Percentiles rank a stretch among this genome's conserved stretches.
These are phyloP conservation scores for Lactifluus subvellereus DNA, from an alignment of 768 basidiomycete species.

Conservation along the genomic window DNA sequence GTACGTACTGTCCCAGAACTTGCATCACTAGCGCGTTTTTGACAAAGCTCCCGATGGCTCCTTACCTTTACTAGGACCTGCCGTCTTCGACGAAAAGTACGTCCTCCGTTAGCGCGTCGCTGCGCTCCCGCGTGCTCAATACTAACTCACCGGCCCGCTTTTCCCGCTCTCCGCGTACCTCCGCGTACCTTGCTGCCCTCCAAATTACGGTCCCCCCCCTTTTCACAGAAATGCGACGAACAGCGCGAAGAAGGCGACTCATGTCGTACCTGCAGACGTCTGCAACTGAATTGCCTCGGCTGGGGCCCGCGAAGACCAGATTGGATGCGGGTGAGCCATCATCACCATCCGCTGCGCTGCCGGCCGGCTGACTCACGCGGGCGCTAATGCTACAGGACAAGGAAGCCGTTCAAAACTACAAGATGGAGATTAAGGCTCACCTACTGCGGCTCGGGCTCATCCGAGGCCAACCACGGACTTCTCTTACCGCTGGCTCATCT, in stretches of 20 bases:
- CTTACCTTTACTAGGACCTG: slow-evolving; percentile 55
- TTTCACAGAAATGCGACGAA: slow-evolving; percentile 78
- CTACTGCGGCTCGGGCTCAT: slow-evolving; percentile 73
- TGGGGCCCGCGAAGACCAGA: slow-evolving; percentile 85
- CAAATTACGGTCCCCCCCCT: slow-evolving; percentile 28
- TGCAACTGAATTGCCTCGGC: slow-evolving; percentile 77
- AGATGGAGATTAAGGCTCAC: slow-evolving; percentile 78
- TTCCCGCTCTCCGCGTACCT: slow-evolving; percentile 1
- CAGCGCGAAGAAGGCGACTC: slow-evolving; percentile 68
- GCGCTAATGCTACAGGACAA: slow-evolving; percentile 55
- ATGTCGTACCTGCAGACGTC: slow-evolving; percentile 73
- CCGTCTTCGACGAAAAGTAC: slow-evolving; percentile 73
- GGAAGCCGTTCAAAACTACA: slow-evolving; percentile 73
- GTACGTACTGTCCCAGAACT: slow-evolving; percentile 6
- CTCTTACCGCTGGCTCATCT: slow-evolving; percentile 39
- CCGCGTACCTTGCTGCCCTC: slow-evolving; percentile 4
- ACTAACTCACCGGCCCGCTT: slow-evolving; percentile 23
- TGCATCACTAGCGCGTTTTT: not conserved
- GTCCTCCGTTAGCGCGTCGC: slow-evolving; percentile 25
- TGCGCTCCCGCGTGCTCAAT: slow-evolving; percentile 3
- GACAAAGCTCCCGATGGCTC: not conserved
- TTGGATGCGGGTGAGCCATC: slow-evolving; percentile 68
- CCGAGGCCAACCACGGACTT: slow-evolving; percentile 69
- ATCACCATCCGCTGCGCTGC: slow-evolving; percentile 13
- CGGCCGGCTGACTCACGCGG: slow-evolving; percentile 16